Evolutionary conservation across 495 filamentous ascomycete genomes (phyloP).

Genomic region (Sphaerosporella brunnea): DNA sequence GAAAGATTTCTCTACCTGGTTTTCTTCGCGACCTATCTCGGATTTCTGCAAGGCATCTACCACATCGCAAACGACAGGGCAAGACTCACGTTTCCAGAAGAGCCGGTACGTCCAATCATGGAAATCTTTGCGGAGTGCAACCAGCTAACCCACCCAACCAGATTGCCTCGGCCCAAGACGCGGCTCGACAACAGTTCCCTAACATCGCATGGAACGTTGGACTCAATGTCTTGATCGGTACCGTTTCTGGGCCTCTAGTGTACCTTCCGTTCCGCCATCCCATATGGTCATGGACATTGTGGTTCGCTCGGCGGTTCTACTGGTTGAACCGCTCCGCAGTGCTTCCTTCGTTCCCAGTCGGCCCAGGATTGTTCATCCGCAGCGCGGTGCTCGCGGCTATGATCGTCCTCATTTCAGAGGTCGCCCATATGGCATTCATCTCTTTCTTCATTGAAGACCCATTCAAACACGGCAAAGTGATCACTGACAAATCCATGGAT

Average conservation of each 20-base stretch:
- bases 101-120: slow-evolving; percentile 17
- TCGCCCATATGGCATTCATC: slow-evolving; percentile 57
- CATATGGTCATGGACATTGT: slow-evolving; percentile 50
- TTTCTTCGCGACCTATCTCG: slow-evolving; percentile 47
- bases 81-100: slow-evolving; percentile 37
- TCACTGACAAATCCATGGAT: slow-evolving; percentile 69
- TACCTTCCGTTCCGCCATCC: slow-evolving; percentile 47
- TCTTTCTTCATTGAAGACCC: slow-evolving; percentile 62
- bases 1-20: slow-evolving; percentile 72
- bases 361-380: slow-evolving; percentile 38
- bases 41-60: slow-evolving; percentile 44
- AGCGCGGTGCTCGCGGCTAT: slow-evolving; percentile 47
- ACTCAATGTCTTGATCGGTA: slow-evolving; percentile 30
- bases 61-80: slow-evolving; percentile 67
- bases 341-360: slow-evolving; percentile 41
- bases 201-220: slow-evolving; percentile 14
- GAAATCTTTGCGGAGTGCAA: slow-evolving; percentile 20
- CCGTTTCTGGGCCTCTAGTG: slow-evolving; percentile 36
- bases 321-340: slow-evolving; percentile 48
- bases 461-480: slow-evolving; percentile 61
- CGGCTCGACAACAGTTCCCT: slow-evolving; percentile 26
- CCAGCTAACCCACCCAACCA: slow-evolving; percentile 27
- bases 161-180: slow-evolving; percentile 17
- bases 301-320: slow-evolving; percentile 52
- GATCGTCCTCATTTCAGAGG: slow-evolving; percentile 53